These are phyloP conservation scores for Lipomyces chichibuensis DNA, from an alignment of 805 yeast species.

Conservation along the genomic window DNA sequence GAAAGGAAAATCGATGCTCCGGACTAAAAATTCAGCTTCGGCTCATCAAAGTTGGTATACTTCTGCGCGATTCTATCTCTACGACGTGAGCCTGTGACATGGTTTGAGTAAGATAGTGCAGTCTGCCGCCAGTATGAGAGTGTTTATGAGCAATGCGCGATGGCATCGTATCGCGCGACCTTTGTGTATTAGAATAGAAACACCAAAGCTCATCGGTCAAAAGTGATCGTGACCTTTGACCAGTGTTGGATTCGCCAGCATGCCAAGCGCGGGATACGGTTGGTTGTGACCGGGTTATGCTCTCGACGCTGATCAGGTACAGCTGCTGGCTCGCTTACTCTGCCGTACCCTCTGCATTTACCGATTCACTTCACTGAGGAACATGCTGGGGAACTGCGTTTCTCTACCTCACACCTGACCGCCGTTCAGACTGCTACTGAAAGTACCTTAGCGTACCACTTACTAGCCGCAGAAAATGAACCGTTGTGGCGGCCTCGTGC, in stretches of 20 bases:
- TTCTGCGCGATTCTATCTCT: background rate
- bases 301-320: background rate
- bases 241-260: too few species aligned
- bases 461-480: background rate
- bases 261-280: too few species aligned
- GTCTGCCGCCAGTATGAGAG: too few species aligned
- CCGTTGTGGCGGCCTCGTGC: background rate
- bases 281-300: too few species aligned
- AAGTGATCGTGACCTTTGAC: too few species aligned
- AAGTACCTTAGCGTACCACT: background rate
- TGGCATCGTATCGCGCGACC: too few species aligned
- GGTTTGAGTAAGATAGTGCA: background rate
- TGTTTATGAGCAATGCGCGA: background rate
- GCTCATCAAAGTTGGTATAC: background rate
- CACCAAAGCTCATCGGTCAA: too few species aligned
- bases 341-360: background rate
- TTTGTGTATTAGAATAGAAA: too few species aligned
- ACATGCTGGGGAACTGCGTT: background rate
- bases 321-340: background rate
- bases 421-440: background rate
- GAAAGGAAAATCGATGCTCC: background rate
- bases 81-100: background rate
- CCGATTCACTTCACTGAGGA: background rate
- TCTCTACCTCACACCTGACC: background rate
- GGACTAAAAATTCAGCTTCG: background rate